Percentiles rank a stretch among this genome's conserved stretches.
Conservation (phyloP, 257 asterid genomes). For the Solanum chmielewskii region DNA sequence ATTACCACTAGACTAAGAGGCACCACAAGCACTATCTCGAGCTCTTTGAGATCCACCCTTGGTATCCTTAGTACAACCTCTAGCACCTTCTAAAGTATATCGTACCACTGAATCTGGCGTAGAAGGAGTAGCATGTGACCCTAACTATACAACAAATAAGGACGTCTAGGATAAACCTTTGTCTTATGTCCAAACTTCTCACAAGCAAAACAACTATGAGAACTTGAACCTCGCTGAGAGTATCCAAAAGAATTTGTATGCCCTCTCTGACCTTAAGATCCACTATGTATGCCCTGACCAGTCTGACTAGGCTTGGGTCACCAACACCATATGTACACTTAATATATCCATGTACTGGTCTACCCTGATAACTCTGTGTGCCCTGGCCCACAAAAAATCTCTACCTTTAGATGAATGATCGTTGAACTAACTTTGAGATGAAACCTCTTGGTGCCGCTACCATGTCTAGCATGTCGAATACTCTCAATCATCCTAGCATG, state of each 20-base stretch:
- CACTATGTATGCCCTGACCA: not conserved
- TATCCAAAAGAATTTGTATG: too few species aligned
- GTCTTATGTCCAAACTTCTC: not conserved
- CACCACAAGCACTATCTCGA: not conserved
- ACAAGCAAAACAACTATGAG: not conserved
- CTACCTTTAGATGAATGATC: not conserved
- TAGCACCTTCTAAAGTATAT: too few species aligned
- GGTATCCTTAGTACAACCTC: not conserved
- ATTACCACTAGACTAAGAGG: not conserved
- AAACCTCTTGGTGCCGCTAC: not conserved
- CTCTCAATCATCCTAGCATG: not conserved
- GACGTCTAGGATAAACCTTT: not conserved
- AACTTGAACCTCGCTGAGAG: not conserved
- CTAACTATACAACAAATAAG: not conserved
- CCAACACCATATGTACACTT: not conserved
- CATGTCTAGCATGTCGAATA: not conserved
- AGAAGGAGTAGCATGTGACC: not conserved
- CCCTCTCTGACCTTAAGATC: not conserved
- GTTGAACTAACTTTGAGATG: not conserved
- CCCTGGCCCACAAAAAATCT: not conserved
- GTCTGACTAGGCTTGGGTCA: not conserved
- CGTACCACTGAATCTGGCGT: not conserved
- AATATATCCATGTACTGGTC: not conserved
- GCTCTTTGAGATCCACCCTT: not conserved
- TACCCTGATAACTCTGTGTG: not conserved